Evolutionary conservation across 495 filamentous ascomycete genomes (phyloP).

Genomic region (Tuber melanosporum): DNA sequence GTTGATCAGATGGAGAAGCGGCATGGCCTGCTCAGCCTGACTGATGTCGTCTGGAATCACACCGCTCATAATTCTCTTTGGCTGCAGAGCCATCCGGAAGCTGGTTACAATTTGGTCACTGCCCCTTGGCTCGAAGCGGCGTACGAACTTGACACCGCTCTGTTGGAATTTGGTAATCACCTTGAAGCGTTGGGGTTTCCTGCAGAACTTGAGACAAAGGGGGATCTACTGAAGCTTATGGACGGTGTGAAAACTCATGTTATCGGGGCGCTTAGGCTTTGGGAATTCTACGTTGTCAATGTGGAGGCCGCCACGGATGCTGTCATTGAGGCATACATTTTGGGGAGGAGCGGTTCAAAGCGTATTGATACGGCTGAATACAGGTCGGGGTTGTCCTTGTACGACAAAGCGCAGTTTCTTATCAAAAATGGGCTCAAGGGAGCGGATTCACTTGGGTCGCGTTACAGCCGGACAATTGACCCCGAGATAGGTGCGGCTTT

Average conservation of each 20-base stretch:
- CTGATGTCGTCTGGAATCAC: slow-evolving; percentile 97
- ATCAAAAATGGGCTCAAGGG: slow-evolving; percentile 57
- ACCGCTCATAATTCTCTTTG: slow-evolving; percentile 93
- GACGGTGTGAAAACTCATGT: slow-evolving; percentile 73
- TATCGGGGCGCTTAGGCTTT: slow-evolving; percentile 67
- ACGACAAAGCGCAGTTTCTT: slow-evolving; percentile 54
- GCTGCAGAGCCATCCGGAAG: slow-evolving; percentile 90
- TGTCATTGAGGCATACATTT: slow-evolving; percentile 61
- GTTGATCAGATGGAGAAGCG: slow-evolving; percentile 76
- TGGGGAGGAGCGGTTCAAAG: slow-evolving; percentile 28
- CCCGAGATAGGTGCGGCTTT: slow-evolving; percentile 62
- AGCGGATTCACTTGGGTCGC: slow-evolving; percentile 65
- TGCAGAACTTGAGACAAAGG: slow-evolving; percentile 59
- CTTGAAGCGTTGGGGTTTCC: slow-evolving; percentile 65
- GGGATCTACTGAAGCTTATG: slow-evolving; percentile 79
- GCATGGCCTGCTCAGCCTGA: slow-evolving; percentile 77
- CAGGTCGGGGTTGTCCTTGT: slow-evolving; percentile 50
- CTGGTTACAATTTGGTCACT: slow-evolving; percentile 88
- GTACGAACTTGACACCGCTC: slow-evolving; percentile 73
- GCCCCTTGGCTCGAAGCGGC: slow-evolving; percentile 90
- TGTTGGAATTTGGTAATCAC: slow-evolving; percentile 68
- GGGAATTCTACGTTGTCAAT: slow-evolving; percentile 88
- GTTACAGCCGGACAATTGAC: slow-evolving; percentile 64
- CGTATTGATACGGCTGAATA: slow-evolving; percentile 8
- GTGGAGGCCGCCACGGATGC: slow-evolving; percentile 64